Conservation (phyloP, 192 early-diverging fungal genomes). For the Mortierella claussenii region DNA sequence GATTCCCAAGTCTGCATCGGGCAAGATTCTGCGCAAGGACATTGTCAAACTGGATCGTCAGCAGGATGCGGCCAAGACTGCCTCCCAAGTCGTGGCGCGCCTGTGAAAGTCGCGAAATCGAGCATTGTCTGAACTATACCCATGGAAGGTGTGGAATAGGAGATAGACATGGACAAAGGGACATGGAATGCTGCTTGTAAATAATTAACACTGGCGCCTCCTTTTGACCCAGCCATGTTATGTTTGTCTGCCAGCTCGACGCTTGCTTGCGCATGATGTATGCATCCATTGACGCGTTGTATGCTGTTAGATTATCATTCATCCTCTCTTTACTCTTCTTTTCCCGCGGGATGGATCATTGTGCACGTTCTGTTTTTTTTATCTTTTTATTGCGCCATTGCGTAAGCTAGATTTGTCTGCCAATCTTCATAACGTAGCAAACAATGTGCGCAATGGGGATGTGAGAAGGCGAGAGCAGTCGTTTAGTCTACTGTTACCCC, state of each 20-base stretch:
- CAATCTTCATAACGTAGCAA: too few species aligned
- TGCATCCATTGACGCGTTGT: too few species aligned
- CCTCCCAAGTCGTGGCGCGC: not conserved
- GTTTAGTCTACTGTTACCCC: too few species aligned
- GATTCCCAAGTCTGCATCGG: slow-evolving; percentile 85
- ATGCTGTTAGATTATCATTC: slow-evolving; percentile 1
- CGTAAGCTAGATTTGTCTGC: not conserved
- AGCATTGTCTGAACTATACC: too few species aligned
- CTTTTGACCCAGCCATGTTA: too few species aligned
- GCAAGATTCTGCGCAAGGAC: slow-evolving; percentile 85
- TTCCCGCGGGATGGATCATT: not conserved
- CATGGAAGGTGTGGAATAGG: not conserved
- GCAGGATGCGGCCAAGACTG: slow-evolving; percentile 1
- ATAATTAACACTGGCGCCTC: too few species aligned
- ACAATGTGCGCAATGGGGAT: too few species aligned
- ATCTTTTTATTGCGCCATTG: not conserved
- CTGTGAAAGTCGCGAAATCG: not conserved
- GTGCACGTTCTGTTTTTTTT: not conserved
- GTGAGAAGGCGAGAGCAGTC: too few species aligned
- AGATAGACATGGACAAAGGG: not conserved
- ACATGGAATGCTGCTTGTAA: too few species aligned
- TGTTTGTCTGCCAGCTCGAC: too few species aligned
- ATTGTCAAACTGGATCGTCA: slow-evolving; percentile 55
- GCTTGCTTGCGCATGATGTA: too few species aligned
- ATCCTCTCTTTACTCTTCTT: not conserved